Conservation (phyloP, 2,329 filamentous ascomycete species). For the Penicillium polonicum region DNA sequence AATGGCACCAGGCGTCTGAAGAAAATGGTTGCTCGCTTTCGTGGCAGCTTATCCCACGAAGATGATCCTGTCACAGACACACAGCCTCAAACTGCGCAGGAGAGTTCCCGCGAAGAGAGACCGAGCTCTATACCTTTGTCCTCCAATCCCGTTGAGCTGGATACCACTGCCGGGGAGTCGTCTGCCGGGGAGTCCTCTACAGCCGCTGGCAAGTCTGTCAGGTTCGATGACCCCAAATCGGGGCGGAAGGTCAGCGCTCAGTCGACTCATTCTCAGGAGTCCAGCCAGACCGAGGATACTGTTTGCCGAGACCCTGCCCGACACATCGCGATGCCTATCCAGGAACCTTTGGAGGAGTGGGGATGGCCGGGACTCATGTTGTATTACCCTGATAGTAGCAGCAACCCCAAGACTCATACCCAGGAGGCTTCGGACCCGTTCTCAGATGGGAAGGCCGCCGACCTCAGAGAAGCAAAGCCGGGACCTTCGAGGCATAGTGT, state of each 20-base stretch:
- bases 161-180: neutral
- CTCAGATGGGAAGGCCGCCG: constrained; percentile 20
- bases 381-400: neutral
- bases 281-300: constrained; percentile 34
- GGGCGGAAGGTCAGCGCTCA: constrained; percentile 35
- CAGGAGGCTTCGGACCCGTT: constrained; percentile 20
- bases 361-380: constrained; percentile 9
- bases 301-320: constrained; percentile 37
- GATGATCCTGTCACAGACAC: constrained; percentile 7
- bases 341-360: constrained; percentile 10
- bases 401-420: neutral
- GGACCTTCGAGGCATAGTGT: constrained; percentile 16
- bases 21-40: constrained; percentile 14
- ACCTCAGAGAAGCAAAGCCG: neutral
- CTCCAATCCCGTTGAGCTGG: constrained; percentile 3
- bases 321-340: constrained; percentile 24
- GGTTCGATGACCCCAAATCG: constrained; percentile 9
- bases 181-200: neutral
- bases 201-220: neutral
- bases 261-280: constrained; percentile 32
- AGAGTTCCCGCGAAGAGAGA: neutral
- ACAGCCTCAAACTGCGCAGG: neutral
- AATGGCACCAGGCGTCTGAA: constrained; percentile 14
- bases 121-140: neutral
- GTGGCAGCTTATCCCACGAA: constrained; percentile 9